Conservation (phyloP, 768 basidiomycete species). For the Tephrocybe rancida region DNA sequence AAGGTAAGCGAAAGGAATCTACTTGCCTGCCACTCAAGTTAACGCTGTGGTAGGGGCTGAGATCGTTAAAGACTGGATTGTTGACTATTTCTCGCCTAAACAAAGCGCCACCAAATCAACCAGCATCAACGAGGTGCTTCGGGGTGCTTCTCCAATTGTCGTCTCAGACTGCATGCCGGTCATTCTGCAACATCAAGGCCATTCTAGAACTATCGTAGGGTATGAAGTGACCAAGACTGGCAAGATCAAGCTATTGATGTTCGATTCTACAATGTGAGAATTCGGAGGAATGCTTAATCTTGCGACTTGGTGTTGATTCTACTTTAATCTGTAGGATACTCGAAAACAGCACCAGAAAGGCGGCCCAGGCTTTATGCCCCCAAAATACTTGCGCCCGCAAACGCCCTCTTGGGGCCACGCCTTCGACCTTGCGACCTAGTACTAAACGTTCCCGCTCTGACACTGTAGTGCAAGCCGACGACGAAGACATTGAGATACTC, state of each 20-base stretch:
- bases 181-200: constrained; percentile 81
- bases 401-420: not conserved
- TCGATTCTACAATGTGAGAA: constrained; percentile 74
- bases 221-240: constrained; percentile 70
- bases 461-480: constrained; percentile 29
- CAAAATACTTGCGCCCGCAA: constrained; percentile 3
- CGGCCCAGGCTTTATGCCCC: constrained; percentile 11
- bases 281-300: constrained; percentile 13
- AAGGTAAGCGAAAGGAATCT: constrained; percentile 36
- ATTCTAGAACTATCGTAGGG: constrained; percentile 87
- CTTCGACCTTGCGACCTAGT: constrained; percentile 6
- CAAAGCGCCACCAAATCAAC: constrained; percentile 21
- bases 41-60: constrained; percentile 37
- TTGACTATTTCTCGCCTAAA: constrained; percentile 63
- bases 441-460: constrained; percentile 27
- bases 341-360: constrained; percentile 1
- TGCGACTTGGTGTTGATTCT: not conserved
- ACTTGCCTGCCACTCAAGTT: not conserved
- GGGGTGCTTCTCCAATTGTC: constrained; percentile 50
- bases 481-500: constrained; percentile 21
- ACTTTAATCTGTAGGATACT: constrained; percentile 13
- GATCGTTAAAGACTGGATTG: constrained; percentile 69
- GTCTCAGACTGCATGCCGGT: constrained; percentile 74
- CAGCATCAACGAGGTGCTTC: constrained; percentile 56
- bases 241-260: constrained; percentile 64